These are phyloP conservation scores for Baeospora myosura DNA, from an alignment of 1,284 basidiomycete genomes.

Conservation along the genomic window DNA sequence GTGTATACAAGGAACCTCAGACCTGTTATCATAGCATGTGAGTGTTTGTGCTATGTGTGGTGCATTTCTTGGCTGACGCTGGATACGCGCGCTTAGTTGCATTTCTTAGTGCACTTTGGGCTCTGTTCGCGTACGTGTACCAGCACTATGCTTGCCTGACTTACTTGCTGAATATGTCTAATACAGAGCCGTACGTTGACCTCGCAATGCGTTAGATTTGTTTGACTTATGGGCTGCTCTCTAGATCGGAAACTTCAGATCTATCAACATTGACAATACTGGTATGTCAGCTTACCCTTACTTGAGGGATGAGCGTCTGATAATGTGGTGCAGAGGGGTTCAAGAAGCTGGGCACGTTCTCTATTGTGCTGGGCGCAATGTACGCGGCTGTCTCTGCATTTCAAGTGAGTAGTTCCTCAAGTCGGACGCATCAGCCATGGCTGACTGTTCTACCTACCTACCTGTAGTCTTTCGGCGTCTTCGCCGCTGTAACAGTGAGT, in stretches of 20 bases:
- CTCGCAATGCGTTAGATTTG: conserved; percentile 1
- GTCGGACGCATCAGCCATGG: background rate
- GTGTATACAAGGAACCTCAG: conserved; percentile 50
- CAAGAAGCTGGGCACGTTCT: conserved; percentile 46
- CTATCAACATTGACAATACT: conserved; percentile 37
- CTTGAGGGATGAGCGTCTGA: background rate
- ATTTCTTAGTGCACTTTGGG: conserved; percentile 47
- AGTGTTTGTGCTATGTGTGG: conserved; percentile 19
- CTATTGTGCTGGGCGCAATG: conserved; percentile 53
- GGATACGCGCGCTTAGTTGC: conserved; percentile 28
- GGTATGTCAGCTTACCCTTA: conserved; percentile 32
- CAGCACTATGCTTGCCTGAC: too few species aligned
- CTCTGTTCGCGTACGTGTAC: conserved; percentile 52
- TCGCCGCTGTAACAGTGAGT: conserved; percentile 49
- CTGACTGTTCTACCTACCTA: background rate
- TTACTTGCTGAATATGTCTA: conserved; percentile 2
- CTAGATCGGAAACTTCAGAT: conserved; percentile 55
- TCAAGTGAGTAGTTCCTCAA: conserved; percentile 27
- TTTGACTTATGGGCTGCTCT: background rate
- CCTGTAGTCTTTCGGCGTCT: conserved; percentile 38
- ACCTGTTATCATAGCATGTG: conserved; percentile 49
- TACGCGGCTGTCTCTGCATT: conserved; percentile 47
- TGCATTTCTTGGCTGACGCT: conserved; percentile 4
- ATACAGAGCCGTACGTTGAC: conserved; percentile 44
- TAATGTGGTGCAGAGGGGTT: conserved; percentile 31